A percentile compares a stretch with the other conserved stretches of the same genome.
Conservation (phyloP, 176 grass and related monocot genomes). For the Triticum aestivum region IWGSC_CS_RefSeq_v2.1 NC_057807.1:701926872-701927371, state of each 20-base stretch:
- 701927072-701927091: not conserved
- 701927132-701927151: not conserved
- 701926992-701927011: constrained; percentile 55
- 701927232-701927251: not conserved
- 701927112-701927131: not conserved
- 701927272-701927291: not conserved
- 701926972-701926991: constrained; percentile 48
- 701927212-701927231: not conserved
- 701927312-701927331: not conserved
- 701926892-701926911: not conserved
- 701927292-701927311: not conserved
- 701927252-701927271: not conserved
- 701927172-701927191: not conserved
- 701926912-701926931: constrained; percentile 24
- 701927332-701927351: too few species aligned
- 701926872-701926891: not conserved
- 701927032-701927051: constrained; percentile 60
- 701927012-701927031: constrained; percentile 66
- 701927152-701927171: not conserved
- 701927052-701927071: constrained; percentile 61
- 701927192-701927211: constrained; percentile 7
- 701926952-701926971: constrained; percentile 56
- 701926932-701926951: constrained; percentile 62
- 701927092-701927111: not conserved
- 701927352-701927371: too few species aligned